Conservation (phyloP, 2,329 filamentous ascomycete species). For the Neopestalotiopsis rosae region DNA sequence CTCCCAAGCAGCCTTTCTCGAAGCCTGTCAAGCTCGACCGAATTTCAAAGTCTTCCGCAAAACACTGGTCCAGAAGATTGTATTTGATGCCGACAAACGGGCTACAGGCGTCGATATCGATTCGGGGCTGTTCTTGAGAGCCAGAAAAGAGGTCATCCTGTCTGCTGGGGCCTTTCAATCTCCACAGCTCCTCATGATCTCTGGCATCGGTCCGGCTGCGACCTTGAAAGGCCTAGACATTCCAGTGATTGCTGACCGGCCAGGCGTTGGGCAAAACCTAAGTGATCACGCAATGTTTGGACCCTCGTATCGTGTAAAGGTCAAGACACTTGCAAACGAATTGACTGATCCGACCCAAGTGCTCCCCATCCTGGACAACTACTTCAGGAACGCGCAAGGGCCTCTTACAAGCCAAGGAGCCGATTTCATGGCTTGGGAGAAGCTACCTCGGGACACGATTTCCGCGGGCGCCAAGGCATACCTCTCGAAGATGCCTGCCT, state of each 20-base stretch:
- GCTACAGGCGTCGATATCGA: constrained; percentile 33
- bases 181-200: constrained; percentile 42
- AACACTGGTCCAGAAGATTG: constrained; percentile 49
- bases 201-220: constrained; percentile 39
- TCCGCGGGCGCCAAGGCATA: not conserved
- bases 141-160: constrained; percentile 42
- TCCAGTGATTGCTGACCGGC: constrained; percentile 54
- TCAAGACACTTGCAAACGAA: not conserved
- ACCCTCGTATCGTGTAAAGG: constrained; percentile 21
- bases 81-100: constrained; percentile 46
- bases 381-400: not conserved
- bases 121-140: constrained; percentile 25
- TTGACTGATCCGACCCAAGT: not conserved
- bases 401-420: constrained; percentile 14
- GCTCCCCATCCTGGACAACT: not conserved
- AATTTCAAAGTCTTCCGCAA: constrained; percentile 27
- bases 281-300: constrained; percentile 51
- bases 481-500: constrained; percentile 28
- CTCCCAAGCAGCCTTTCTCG: constrained; percentile 20
- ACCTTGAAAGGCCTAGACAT: constrained; percentile 46
- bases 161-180: constrained; percentile 43
- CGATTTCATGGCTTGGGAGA: constrained; percentile 8
- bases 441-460: not conserved
- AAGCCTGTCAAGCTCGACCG: constrained; percentile 21
- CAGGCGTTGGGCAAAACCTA: constrained; percentile 64